These are phyloP conservation scores for Spiromastix sp. DNA, from an alignment of 2,329 filamentous ascomycete species.

Conservation along the genomic window DNA sequence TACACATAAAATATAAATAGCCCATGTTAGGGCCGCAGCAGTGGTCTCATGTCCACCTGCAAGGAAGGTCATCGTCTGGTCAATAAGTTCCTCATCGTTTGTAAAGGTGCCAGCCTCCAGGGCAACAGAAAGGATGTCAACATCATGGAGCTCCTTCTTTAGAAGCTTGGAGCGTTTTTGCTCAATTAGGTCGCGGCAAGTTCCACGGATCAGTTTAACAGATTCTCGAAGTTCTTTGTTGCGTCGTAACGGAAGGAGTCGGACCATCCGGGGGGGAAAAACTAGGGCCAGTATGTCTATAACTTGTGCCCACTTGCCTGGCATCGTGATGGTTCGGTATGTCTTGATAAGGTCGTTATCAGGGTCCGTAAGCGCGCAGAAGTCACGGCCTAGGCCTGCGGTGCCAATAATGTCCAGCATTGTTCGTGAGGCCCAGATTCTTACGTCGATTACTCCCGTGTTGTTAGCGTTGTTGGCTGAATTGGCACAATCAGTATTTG, in stretches of 20 bases:
- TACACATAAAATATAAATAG: constrained; percentile 42
- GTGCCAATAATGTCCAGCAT: constrained; percentile 68
- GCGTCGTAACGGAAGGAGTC: constrained; percentile 55
- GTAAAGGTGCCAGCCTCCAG: constrained; percentile 64
- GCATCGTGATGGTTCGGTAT: constrained; percentile 19
- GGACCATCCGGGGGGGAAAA: constrained; percentile 52
- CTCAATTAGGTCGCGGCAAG: constrained; percentile 58
- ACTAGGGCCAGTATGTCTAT: constrained; percentile 45
- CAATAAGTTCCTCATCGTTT: constrained; percentile 68
- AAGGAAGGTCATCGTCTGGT: constrained; percentile 42
- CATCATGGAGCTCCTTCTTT: constrained; percentile 37
- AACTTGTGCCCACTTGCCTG: constrained; percentile 1
- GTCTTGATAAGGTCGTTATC: constrained; percentile 44
- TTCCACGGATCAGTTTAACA: constrained; percentile 49
- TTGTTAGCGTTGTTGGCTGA: constrained; percentile 8
- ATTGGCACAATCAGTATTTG: constrained; percentile 23
- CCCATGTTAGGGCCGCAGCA: constrained; percentile 44
- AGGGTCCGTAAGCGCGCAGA: constrained; percentile 53
- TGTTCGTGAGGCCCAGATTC: constrained; percentile 54
- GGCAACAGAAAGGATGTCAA: constrained; percentile 74
- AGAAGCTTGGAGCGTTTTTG: constrained; percentile 51
- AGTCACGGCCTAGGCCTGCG: constrained; percentile 62
- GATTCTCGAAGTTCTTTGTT: constrained; percentile 56
- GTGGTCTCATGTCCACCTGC: constrained; percentile 42
- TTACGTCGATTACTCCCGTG: constrained; percentile 45